Percentiles rank a stretch among this genome's conserved stretches.
phyloP scores from a whole-genome alignment of 768 basidiomycete species.

The Tephrocybe sp. region DNA sequence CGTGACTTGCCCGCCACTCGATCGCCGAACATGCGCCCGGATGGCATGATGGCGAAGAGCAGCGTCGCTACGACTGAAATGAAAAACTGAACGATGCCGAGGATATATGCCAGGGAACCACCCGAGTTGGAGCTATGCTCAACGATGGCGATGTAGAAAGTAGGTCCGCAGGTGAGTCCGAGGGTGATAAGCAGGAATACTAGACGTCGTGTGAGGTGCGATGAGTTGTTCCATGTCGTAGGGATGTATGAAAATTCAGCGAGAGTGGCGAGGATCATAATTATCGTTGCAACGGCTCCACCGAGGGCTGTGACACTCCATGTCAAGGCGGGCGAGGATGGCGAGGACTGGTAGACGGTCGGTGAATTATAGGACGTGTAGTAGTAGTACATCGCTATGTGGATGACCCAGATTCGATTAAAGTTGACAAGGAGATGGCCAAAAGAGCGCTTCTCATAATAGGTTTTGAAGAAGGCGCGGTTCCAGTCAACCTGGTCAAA shows the following conservation, averaged over 20 bases:
- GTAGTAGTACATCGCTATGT: conserved; percentile 92
- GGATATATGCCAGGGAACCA: conserved; percentile 81
- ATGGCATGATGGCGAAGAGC: conserved; percentile 90
- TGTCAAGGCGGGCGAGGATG: conserved; percentile 71
- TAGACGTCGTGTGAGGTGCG: conserved; percentile 89
- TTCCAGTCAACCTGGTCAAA: conserved; percentile 98
- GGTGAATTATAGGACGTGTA: conserved; percentile 96
- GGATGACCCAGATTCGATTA: conserved; percentile 99
- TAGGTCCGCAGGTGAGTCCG: conserved; percentile 88
- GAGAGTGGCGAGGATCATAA: conserved; percentile 94
- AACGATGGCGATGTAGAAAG: conserved; percentile 90
- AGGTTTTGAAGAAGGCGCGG: conserved; percentile 97
- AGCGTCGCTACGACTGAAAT: conserved; percentile 86
- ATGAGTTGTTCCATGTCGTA: conserved; percentile 98
- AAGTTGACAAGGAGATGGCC: conserved; percentile 98
- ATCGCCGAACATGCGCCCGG: conserved; percentile 98
- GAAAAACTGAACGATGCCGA: conserved; percentile 96
- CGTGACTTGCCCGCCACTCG: conserved; percentile 92
- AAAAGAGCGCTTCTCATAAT: conserved; percentile 96
- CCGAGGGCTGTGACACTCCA: conserved; percentile 96
- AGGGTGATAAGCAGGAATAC: conserved; percentile 90
- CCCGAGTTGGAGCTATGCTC: conserved; percentile 54
- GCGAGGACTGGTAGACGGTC: conserved; percentile 67
- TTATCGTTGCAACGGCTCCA: conserved; percentile 91
- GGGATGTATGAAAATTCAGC: conserved; percentile 98